Conservation (phyloP, 2,329 filamentous ascomycete genomes). For the Neofusicoccum sp. region DNA sequence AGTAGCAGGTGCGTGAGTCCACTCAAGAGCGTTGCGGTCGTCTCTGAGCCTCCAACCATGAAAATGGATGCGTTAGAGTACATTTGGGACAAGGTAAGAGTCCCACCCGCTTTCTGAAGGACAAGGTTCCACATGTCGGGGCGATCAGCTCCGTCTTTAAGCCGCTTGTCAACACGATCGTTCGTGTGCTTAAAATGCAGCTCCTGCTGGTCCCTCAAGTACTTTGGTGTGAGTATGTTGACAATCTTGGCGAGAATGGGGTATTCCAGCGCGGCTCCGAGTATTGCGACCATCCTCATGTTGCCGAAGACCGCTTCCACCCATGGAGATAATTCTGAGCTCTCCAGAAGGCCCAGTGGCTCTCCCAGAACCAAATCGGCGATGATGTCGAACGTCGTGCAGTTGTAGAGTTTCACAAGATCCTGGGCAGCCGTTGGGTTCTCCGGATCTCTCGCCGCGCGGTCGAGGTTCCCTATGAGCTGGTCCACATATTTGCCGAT, state of each 20-base stretch:
- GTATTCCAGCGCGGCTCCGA: not conserved
- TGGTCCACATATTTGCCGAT: conserved; percentile 36
- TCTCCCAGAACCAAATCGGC: conserved; percentile 33
- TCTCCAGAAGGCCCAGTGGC: conserved; percentile 30
- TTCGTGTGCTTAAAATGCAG: not conserved
- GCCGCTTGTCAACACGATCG: conserved; percentile 25
- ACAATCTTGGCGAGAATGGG: not conserved
- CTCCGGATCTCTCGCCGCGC: not conserved
- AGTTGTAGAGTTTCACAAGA: conserved; percentile 11
- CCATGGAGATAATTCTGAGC: conserved; percentile 32
- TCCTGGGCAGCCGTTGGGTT: not conserved
- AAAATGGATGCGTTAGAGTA: conserved; percentile 38
- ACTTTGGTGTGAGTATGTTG: not conserved
- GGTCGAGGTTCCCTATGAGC: conserved; percentile 25
- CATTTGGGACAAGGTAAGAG: conserved; percentile 35
- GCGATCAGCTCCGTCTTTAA: conserved; percentile 20
- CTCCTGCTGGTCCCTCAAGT: not conserved
- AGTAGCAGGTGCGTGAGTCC: conserved; percentile 39
- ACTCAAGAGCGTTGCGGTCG: conserved; percentile 42
- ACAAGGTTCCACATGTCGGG: conserved; percentile 42
- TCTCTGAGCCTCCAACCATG: conserved; percentile 47
- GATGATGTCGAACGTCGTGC: conserved; percentile 35
- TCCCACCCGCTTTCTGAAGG: conserved; percentile 24
- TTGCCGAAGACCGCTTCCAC: conserved; percentile 29
- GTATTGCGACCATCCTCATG: conserved; percentile 17